phyloP scores from a whole-genome alignment of 176 grass and related monocot species.

The Olyra latifolia region DNA sequence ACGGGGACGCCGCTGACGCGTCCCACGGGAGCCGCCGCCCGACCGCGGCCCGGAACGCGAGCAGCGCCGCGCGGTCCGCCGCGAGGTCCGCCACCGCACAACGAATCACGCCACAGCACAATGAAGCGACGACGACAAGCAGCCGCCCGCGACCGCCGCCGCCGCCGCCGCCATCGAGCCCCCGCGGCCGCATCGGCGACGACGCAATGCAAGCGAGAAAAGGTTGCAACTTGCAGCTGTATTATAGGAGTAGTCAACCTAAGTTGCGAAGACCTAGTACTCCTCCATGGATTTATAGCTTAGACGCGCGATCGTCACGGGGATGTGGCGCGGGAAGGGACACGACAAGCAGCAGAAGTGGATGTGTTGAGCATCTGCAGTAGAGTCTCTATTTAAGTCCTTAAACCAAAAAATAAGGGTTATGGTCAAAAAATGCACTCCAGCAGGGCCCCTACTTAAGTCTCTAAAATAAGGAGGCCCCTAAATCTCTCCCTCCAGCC shows the following conservation, averaged over 20 bases:
- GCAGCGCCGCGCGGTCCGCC: slow-evolving; percentile 62
- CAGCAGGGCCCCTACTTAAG: too few relatives aligned
- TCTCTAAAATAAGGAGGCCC: too few relatives aligned
- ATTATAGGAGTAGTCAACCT: not conserved
- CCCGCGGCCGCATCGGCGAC: not conserved
- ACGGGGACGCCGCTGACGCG: slow-evolving; percentile 36
- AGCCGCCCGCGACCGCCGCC: not conserved
- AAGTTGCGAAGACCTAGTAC: not conserved
- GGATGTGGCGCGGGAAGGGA: not conserved
- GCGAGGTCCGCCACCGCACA: slow-evolving; percentile 35
- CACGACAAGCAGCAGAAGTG: not conserved
- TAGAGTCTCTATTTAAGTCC: too few relatives aligned
- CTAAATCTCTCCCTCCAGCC: too few relatives aligned
- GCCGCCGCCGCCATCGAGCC: too few relatives aligned
- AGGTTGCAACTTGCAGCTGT: not conserved
- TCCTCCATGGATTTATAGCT: not conserved
- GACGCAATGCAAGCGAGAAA: not conserved
- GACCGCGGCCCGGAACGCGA: slow-evolving; percentile 54
- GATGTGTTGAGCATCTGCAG: too few relatives aligned
- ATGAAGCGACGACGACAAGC: not conserved
- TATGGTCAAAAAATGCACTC: too few relatives aligned
- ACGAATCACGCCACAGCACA: slow-evolving; percentile 2
- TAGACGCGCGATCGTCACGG: not conserved
- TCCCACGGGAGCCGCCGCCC: slow-evolving; percentile 45
- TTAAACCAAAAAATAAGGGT: too few relatives aligned